Evolutionary conservation across 2,329 filamentous ascomycete species (phyloP), one percentile per base, ranked within the genome.

Genomic region (Xylariaceae sp.): DNA sequence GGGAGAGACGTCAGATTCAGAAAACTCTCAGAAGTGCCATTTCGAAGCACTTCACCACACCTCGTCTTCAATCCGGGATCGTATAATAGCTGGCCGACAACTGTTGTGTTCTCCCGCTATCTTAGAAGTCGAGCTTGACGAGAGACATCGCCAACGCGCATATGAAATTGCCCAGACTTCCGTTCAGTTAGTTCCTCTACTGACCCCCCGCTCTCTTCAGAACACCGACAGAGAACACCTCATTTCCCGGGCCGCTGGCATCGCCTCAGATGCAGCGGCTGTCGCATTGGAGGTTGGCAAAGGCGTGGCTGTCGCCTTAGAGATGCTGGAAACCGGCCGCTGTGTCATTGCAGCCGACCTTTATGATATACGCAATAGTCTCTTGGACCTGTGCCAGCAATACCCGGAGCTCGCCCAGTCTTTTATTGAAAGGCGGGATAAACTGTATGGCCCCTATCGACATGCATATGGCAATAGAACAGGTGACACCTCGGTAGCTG

Each of bases 181-280:
- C 8, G 26, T 26, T 26, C 26, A 36, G 15, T n/a, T 36, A 12
- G 15, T 36, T 12, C 15, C 32, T 36, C 10, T 12, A 12, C 32
- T 36, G 15, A 13, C 15, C 4, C 32, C 32, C 10, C 32, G 58
- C 69, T 2, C 59, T 71, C 15, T 36, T n/a, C 10, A 36, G 10
- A 36, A 13, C 10, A 36, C 32, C 15, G 32, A 36, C 32, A 36
- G 12, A 10, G 10, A 36, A 10, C 10, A 36, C 10, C 10, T 36
- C 12, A 36, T 36, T 36, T 13, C 9, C 10, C 32, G 12, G 15
- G 32, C 15, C 9, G 32, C 15, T 13, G 32, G 32, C 12, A 12
- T 36, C 10, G 10, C 32, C 15, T 36, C 32, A 12, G 32, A 36
- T 10, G 32, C 32, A n/a, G 32, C 32, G 32, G 32, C 32, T 12